These are phyloP conservation scores for Tolypocladium sp. DNA, from an alignment of 2,329 filamentous ascomycete species.

Conservation along the genomic window DNA sequence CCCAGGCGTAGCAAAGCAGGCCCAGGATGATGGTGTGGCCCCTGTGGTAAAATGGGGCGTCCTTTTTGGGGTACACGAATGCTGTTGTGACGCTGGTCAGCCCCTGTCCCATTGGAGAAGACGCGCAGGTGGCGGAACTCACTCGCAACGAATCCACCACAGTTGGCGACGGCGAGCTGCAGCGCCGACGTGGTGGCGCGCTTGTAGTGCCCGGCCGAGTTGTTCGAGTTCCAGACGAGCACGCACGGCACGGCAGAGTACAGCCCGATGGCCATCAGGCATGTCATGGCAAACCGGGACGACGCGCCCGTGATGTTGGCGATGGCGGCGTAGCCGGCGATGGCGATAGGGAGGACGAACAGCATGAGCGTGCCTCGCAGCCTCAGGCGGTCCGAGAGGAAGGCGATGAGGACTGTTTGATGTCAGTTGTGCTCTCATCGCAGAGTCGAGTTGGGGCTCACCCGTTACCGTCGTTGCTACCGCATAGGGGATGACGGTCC, in stretches of 20 bases:
- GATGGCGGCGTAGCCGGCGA: slow-evolving; percentile 56
- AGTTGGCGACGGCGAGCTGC: slow-evolving; percentile 58
- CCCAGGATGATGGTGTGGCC: slow-evolving; percentile 54
- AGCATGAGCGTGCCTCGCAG: slow-evolving; percentile 55
- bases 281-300: slow-evolving; percentile 56
- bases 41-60: slow-evolving; percentile 48
- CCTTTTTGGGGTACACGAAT: slow-evolving; percentile 49
- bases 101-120: neutral
- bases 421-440: neutral
- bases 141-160: slow-evolving; percentile 57
- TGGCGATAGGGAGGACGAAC: slow-evolving; percentile 52
- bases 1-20: slow-evolving; percentile 52
- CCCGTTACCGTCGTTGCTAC: slow-evolving; percentile 47
- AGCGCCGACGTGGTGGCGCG: slow-evolving; percentile 56
- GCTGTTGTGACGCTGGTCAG: slow-evolving; percentile 18
- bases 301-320: slow-evolving; percentile 41
- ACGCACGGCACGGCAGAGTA: slow-evolving; percentile 55
- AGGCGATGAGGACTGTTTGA: slow-evolving; percentile 36
- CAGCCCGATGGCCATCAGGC: slow-evolving; percentile 56
- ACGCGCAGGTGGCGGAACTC: slow-evolving; percentile 7
- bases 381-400: slow-evolving; percentile 51
- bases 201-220: slow-evolving; percentile 62
- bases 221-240: slow-evolving; percentile 59
- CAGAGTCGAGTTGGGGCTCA: slow-evolving; percentile 12
- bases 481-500: slow-evolving; percentile 56